These are phyloP conservation scores for Tulasnella sp. DNA, from an alignment of 768 basidiomycete genomes.

Conservation along the genomic window DNA sequence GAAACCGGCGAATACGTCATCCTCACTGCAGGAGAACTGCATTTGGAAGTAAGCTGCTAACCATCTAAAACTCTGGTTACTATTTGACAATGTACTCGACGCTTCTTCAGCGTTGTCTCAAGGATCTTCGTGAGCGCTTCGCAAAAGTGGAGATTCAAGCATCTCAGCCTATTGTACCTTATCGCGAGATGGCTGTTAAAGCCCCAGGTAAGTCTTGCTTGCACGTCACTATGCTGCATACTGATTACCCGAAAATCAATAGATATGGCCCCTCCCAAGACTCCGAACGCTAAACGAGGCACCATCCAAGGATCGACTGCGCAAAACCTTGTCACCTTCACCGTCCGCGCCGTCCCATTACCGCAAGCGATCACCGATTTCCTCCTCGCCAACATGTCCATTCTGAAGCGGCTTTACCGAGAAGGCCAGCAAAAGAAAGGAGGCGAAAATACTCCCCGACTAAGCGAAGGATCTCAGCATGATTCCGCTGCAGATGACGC, in stretches of 20 bases:
- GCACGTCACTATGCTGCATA: not conserved
- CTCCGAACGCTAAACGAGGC: conserved; percentile 55
- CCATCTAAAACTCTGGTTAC: too few relatives aligned
- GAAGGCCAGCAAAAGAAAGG: conserved; percentile 15
- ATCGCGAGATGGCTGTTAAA: conserved; percentile 86
- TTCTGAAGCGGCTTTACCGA: conserved; percentile 45
- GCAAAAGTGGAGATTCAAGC: conserved; percentile 87
- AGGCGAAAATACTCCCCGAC: conserved; percentile 14
- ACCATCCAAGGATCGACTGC: conserved; percentile 61
- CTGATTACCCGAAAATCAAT: not conserved
- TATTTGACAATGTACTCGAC: not conserved
- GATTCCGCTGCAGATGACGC: conserved; percentile 26
- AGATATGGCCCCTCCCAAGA: conserved; percentile 88
- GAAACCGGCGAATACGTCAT: conserved; percentile 97
- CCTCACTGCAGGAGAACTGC: conserved; percentile 87
- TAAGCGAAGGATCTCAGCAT: conserved; percentile 20
- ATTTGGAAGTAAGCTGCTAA: conserved; percentile 60
- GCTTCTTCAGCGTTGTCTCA: conserved; percentile 70
- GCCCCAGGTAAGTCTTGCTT: conserved; percentile 42
- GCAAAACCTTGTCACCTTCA: conserved; percentile 65
- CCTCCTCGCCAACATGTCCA: conserved; percentile 55
- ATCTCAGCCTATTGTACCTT: conserved; percentile 94
- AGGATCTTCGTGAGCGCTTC: conserved; percentile 92
- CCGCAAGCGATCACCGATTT: conserved; percentile 64
- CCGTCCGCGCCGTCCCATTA: conserved; percentile 70